Conservation (phyloP, 164 flowering plant genomes). For the Tetrastigma voinierianum region DNA sequence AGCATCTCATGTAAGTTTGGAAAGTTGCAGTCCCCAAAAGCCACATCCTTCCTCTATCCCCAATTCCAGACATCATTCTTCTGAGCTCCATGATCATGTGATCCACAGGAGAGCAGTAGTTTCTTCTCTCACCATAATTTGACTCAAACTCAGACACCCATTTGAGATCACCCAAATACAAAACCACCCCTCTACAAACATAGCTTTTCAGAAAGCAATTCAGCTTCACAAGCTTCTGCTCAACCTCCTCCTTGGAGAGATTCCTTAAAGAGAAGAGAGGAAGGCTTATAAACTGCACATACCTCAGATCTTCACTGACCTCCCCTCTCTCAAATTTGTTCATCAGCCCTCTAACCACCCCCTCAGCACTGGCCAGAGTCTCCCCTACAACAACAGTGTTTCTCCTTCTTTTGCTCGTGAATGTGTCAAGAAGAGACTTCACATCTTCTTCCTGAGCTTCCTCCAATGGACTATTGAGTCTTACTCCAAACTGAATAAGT, state of each 20-base stretch:
- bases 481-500: constrained; percentile 19
- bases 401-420: constrained; percentile 44
- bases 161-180: constrained; percentile 79
- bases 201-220: constrained; percentile 48
- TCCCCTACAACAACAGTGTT: constrained; percentile 64
- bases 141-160: constrained; percentile 71
- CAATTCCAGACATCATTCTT: constrained; percentile 45
- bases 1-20: constrained; percentile 62
- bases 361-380: constrained; percentile 42
- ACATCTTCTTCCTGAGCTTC: constrained; percentile 49
- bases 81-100: constrained; percentile 70
- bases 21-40: constrained; percentile 68
- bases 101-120: constrained; percentile 49
- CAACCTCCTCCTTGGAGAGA: constrained; percentile 56
- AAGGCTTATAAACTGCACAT: constrained; percentile 49
- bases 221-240: constrained; percentile 58
- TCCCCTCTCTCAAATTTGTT: constrained; percentile 57
- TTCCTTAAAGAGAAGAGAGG: constrained; percentile 48
- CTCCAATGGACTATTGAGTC: constrained; percentile 19
- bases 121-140: constrained; percentile 36
- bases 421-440: constrained; percentile 38
- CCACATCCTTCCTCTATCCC: constrained; percentile 54
- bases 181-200: constrained; percentile 48
- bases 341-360: constrained; percentile 54
- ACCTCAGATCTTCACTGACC: constrained; percentile 42